Conservation (phyloP, 108 stramenopile genomes). For the Cyclotella baltica region DNA sequence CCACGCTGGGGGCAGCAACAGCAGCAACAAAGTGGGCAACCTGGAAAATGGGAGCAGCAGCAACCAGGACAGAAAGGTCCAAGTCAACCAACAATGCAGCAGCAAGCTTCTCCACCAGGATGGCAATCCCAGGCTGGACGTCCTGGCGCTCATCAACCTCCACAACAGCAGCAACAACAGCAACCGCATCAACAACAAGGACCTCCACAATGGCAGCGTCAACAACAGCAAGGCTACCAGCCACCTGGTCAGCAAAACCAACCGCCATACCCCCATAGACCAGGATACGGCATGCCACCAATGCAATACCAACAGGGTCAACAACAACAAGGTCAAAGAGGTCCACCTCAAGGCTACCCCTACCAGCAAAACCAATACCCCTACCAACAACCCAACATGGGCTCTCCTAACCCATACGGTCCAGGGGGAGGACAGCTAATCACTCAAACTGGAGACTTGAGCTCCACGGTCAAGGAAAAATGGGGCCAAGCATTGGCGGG, state of each 20-base stretch:
- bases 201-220: conserved; percentile 32
- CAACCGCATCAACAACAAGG: conserved; percentile 18
- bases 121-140: conserved; percentile 19
- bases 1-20: conserved; percentile 3
- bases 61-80: not conserved
- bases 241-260: conserved; percentile 14
- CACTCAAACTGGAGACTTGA: conserved; percentile 45
- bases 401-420: not conserved
- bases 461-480: conserved; percentile 45
- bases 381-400: conserved; percentile 6
- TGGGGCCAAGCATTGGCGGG: conserved; percentile 52
- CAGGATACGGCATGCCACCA: conserved; percentile 38
- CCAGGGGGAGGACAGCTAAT: conserved; percentile 50
- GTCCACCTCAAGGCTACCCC: conserved; percentile 25
- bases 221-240: conserved; percentile 11
- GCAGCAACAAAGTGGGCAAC: conserved; percentile 15
- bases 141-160: not conserved
- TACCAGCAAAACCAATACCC: conserved; percentile 33
- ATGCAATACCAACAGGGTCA: conserved; percentile 5
- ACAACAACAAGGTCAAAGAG: conserved; percentile 18
- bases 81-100: not conserved
- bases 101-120: conserved; percentile 1
- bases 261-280: conserved; percentile 24
- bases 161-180: conserved; percentile 38
- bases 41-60: not conserved